Conservation (phyloP, 108 stramenopile species). For the Nitzschia sp. region DNA sequence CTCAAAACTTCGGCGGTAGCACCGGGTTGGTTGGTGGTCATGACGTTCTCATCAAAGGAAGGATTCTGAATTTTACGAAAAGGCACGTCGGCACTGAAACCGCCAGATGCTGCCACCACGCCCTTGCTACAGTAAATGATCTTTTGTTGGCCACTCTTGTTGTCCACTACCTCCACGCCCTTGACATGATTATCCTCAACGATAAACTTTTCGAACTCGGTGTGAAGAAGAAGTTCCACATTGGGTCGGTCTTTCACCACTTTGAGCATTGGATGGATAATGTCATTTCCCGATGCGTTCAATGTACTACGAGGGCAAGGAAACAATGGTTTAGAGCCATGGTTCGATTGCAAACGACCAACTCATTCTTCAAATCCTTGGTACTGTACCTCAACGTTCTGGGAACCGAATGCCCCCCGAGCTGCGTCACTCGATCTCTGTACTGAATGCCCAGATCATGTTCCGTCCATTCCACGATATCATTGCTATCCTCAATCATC, state of each 20-base stretch:
- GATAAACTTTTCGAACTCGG: not conserved
- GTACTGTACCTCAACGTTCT: slow-evolving; percentile 13
- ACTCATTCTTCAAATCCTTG: no score
- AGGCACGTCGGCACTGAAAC: slow-evolving; percentile 7
- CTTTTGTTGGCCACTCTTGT: not conserved
- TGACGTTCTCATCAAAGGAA: slow-evolving; percentile 6
- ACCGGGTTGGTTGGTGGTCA: slow-evolving; percentile 12
- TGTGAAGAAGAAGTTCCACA: not conserved
- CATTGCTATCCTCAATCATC: slow-evolving; percentile 12
- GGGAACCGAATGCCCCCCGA: slow-evolving; percentile 11
- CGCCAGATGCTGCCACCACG: slow-evolving; percentile 2
- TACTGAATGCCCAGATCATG: slow-evolving; percentile 9
- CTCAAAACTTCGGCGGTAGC: slow-evolving; percentile 10
- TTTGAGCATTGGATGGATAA: slow-evolving; percentile 3
- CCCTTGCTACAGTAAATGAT: not conserved
- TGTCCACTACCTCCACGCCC: not conserved
- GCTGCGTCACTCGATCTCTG: slow-evolving; percentile 15
- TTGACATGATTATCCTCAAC: not conserved
- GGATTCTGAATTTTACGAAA: slow-evolving; percentile 16
- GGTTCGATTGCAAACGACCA: no score
- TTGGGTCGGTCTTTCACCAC: slow-evolving; percentile 2
- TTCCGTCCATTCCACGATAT: slow-evolving; percentile 13
- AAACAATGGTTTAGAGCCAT: no score
- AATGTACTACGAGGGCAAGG: not conserved
- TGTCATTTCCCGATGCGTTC: slow-evolving; percentile 13